Base-by-base conservation (phyloP, 2,329 filamentous ascomycete genomes). In the Orbilia blumenaviensis region DNA sequence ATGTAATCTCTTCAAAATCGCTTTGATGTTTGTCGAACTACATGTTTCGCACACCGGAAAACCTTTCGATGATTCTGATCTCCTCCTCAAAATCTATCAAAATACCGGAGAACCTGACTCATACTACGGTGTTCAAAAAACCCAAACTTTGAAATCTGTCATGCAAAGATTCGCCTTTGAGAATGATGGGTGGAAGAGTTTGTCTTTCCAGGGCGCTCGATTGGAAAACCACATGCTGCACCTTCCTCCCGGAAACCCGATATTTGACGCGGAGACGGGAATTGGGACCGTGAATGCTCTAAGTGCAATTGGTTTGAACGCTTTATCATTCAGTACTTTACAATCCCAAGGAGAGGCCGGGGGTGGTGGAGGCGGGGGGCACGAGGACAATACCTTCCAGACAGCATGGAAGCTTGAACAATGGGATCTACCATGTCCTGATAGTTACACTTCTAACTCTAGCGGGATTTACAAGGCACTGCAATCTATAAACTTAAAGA, bases 31-130 rank as follows among this genome's bases (percentile, higher is more conserved):
- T 79, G 88, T 91, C 3, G 95, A 99, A 82, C 87, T 93, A 23
- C 87, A 87, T 29, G 85, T 87, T 21, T 88, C 78, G 4, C 41
- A 68, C 50, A 76, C 69, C 27, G 78, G 34, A 14, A 66, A 38
- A 61, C 72, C 62, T 10, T 79, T 85, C 52, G 84, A 89, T 25
- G 87, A 92, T 5, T 86, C 88, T 2, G 88, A 92, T 29, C 86
- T 96, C 0, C 85, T 98, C 10, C 86, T 97, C 48, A 85, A 88
- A 0, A 94, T 99, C 1, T 99, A 95, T 82, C 91, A 92, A 81
- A 94, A 92, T 76, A 91, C 99, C 52, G 94, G 97, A 81, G 96
- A 99, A 80, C 94, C 94, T 1, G 95, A 99, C 82, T 91, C 93
- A 0, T 99, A 96, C 82, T 99, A 99, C 81, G 96, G 95, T 2